A percentile compares a stretch with the other conserved stretches of the same genome.
Evolutionary conservation across 805 yeast genomes (phyloP).

Genomic region (Tetrapisispora pingtungensis): DNA sequence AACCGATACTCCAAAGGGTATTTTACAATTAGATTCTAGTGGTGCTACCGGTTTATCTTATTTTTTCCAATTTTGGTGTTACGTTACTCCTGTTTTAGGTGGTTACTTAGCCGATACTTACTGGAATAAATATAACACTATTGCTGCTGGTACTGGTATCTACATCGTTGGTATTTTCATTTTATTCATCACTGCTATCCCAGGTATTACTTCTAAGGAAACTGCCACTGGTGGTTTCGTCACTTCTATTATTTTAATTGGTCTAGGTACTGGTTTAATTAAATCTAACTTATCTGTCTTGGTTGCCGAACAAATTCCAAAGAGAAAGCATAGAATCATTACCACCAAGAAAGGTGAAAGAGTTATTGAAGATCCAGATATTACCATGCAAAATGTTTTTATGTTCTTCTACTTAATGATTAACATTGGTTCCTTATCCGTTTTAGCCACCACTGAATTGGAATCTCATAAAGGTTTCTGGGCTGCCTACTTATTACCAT

Average conservation of each 20-base stretch:
- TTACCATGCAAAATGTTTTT: conserved; percentile 64
- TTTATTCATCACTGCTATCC: conserved; percentile 60
- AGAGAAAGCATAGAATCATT: conserved; percentile 48
- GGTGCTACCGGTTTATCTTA: conserved; percentile 66
- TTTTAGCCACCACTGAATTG: conserved; percentile 66
- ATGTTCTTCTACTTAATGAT: conserved; percentile 69
- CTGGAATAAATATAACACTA: conserved; percentile 64
- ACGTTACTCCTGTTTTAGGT: conserved; percentile 68
- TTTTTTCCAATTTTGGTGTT: conserved; percentile 75
- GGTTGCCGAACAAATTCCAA: conserved; percentile 66
- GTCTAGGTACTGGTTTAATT: conserved; percentile 74
- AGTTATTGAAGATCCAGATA: conserved; percentile 59
- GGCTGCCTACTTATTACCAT: conserved; percentile 68
- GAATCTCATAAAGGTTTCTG: conserved; percentile 58
- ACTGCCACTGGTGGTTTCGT: conserved; percentile 56
- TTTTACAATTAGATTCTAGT: conserved; percentile 47
- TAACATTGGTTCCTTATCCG: conserved; percentile 65
- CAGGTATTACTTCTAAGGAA: conserved; percentile 38
- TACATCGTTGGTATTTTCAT: conserved; percentile 56
- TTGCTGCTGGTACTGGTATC: conserved; percentile 46
- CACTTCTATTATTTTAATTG: conserved; percentile 39
- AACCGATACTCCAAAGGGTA: conserved; percentile 38
- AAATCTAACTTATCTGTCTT: conserved; percentile 61
- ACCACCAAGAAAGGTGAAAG: conserved; percentile 51
- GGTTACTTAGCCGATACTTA: conserved; percentile 67